Base-by-base conservation (phyloP, 2,329 filamentous ascomycete species). In the Lachnellula subtilissima region DNA sequence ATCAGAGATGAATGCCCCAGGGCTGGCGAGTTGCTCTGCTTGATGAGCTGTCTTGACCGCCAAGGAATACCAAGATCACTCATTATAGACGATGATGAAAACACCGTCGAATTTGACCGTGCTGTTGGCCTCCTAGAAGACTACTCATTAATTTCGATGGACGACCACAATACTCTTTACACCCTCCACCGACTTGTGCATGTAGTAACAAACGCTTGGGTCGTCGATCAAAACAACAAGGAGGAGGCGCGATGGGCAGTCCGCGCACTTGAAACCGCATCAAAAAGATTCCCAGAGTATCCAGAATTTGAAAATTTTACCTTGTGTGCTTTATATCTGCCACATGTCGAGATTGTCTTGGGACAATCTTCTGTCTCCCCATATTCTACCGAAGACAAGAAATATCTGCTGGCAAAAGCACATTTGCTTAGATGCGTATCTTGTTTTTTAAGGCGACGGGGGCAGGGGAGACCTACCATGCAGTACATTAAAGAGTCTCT, bases 91-190 rank as follows among this genome's bases (percentile, higher is more conserved):
- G 12, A 48, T 8, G 54, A 55, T 22, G 39, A 15, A 1, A 53
- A 59, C 37, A 1, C 14, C 8, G 52, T 62, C 3, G 60, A 59
- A 5, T 69, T 72, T 23, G 66, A 71, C 57, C 63, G 69, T 2
- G 71, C 76, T 58, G 50, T 77, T 1, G 32, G 56, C 0, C 60
- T 64, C 2, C 64, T 78, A 9, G 60, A 63, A 42, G 61, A 71
- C 50, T 78, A 69, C 59, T 74, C 65, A 1, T 69, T 78, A 4
- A 60, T 78, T 8, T 57, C 51, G 6, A 45, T 40, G n/a, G 55
- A 48, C 9, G 54, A 51, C 54, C 1, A 49, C 52, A 12, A 64
- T 53, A 51, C 53, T 1, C 19, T 25, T 15, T 64, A 57, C 53
- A 54, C 53, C 39, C 61, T 62, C 25, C 61, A 65, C 35, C 45